Conservation (phyloP, 2,329 filamentous ascomycete species). For the Cytospora mali region DNA sequence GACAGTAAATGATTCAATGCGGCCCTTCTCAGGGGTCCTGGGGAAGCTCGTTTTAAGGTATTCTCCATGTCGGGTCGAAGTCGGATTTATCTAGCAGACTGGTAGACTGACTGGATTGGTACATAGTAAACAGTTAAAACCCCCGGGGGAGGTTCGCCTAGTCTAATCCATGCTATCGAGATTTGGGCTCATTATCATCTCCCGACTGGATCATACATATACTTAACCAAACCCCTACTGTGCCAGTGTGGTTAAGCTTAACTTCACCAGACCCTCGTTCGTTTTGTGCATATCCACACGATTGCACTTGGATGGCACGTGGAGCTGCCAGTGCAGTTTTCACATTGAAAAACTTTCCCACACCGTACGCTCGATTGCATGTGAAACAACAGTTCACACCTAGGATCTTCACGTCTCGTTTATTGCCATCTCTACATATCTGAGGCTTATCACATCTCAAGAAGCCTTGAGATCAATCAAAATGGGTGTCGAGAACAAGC, state of each 20-base stretch:
- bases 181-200: too few species aligned
- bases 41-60: not conserved
- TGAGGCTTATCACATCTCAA: not conserved
- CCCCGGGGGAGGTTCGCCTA: too few species aligned
- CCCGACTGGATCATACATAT: too few species aligned
- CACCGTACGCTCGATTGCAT: slow-evolving; percentile 19
- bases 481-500: slow-evolving; percentile 71
- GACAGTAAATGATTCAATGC: slow-evolving; percentile 8
- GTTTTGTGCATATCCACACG: not conserved
- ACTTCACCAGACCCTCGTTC: not conserved
- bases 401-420: not conserved
- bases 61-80: not conserved
- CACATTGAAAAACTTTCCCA: slow-evolving; percentile 22
- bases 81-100: not conserved
- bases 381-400: slow-evolving; percentile 19
- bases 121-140: too few species aligned
- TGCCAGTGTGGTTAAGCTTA: not conserved
- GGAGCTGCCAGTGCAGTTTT: slow-evolving; percentile 11
- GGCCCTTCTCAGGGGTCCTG: not conserved
- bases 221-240: too few species aligned
- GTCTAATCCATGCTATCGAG: too few species aligned
- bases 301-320: not conserved
- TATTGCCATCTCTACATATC: not conserved
- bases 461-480: slow-evolving; percentile 31
- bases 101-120: too few species aligned